A percentile compares a stretch with the other conserved stretches of the same genome.
Conservation (phyloP, 163 green algal species). For the Scenedesmus sp. region DNA sequence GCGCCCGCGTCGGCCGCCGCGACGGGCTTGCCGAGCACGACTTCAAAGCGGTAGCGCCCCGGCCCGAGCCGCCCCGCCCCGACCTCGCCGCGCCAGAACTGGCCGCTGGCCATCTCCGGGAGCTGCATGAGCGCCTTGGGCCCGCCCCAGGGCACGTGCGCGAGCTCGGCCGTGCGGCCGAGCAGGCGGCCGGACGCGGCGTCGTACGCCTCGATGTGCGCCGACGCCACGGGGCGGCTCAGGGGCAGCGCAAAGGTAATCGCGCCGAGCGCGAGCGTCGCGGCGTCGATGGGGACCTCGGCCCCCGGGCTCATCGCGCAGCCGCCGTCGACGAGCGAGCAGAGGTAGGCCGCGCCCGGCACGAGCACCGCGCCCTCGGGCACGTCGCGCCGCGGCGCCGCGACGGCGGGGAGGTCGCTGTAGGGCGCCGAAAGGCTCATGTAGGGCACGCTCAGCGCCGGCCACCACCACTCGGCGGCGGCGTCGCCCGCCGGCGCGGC, state of each 20-base stretch:
- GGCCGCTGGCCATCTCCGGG: not conserved
- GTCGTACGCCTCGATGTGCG: slow-evolving; percentile 15
- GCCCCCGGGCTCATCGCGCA: not conserved
- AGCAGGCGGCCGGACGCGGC: not conserved
- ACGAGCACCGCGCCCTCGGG: not conserved
- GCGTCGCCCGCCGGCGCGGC: not conserved
- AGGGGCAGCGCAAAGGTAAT: slow-evolving; percentile 10
- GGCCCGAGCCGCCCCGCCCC: not conserved
- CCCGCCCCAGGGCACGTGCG: not conserved
- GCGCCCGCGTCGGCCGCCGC: not conserved
- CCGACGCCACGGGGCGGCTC: not conserved
- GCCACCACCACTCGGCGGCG: not conserved
- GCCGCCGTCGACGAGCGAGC: not conserved
- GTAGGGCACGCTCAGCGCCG: slow-evolving; percentile 8
- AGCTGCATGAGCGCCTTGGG: not conserved
- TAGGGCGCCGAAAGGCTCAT: slow-evolving; percentile 11
- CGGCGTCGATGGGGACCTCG: not conserved
- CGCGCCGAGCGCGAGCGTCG: not conserved
- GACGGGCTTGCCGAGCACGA: slow-evolving; percentile 5
- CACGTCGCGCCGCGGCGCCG: not conserved
- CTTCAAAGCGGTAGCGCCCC: slow-evolving; percentile 12
- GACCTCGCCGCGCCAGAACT: slow-evolving; percentile 10
- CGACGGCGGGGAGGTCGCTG: slow-evolving; percentile 2
- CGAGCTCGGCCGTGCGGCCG: not conserved
- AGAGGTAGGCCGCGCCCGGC: not conserved